phyloP scores from a whole-genome alignment of 2,329 filamentous ascomycete genomes.

The Nemania diffusa region DNA sequence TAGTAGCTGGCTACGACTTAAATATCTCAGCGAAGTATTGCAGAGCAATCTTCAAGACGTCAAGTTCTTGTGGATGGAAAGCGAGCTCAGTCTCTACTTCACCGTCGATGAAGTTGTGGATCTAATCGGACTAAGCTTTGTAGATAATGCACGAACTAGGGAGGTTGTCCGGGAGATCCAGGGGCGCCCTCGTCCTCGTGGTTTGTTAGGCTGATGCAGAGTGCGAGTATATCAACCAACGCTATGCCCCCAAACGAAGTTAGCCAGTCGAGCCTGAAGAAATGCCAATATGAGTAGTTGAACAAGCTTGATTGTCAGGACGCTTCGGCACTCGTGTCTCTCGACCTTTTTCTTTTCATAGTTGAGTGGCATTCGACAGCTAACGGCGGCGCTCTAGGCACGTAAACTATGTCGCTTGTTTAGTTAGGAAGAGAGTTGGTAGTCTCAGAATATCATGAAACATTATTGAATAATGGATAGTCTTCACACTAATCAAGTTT shows the following conservation, averaged over 20 bases:
- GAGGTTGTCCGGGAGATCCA: slow-evolving; percentile 69
- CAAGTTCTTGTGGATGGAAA: slow-evolving; percentile 71
- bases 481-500: neutral
- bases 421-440: neutral
- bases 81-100: slow-evolving; percentile 73
- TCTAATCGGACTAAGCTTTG: slow-evolving; percentile 71
- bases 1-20: slow-evolving; percentile 69
- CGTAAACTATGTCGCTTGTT: neutral
- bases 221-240: neutral
- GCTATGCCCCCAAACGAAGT: too few relatives aligned
- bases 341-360: neutral
- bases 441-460: neutral
- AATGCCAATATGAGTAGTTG: neutral
- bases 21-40: slow-evolving; percentile 71
- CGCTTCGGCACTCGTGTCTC: too few relatives aligned
- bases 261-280: neutral
- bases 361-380: too few relatives aligned
- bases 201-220: neutral
- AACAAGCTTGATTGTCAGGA: neutral
- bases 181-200: slow-evolving; percentile 58
- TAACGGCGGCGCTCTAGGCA: neutral
- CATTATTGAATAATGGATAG: neutral
- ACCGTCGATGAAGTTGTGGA: slow-evolving; percentile 69
- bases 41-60: slow-evolving; percentile 74
- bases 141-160: slow-evolving; percentile 68